A percentile compares a stretch with the other conserved stretches of the same genome.
These are phyloP conservation scores for Hanseniaspora uvarum DNA, from an alignment of 1,139 yeast species.

Conservation along the genomic window DNA sequence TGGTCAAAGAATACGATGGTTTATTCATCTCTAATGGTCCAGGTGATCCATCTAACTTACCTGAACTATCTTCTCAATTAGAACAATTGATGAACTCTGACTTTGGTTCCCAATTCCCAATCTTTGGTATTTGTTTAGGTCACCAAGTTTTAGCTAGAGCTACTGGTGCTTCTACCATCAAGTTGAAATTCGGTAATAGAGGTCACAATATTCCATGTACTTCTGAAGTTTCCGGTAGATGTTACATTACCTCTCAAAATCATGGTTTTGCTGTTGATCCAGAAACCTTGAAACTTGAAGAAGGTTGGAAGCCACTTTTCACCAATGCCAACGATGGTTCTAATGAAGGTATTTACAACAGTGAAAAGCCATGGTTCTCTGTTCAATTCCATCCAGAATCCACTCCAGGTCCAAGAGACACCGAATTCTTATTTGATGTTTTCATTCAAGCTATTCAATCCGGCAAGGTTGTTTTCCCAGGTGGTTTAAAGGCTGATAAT, in stretches of 20 bases:
- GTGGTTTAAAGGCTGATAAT: slow-evolving; percentile 68
- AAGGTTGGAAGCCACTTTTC: slow-evolving; percentile 87
- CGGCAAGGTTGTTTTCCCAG: slow-evolving; percentile 81
- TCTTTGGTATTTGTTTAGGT: slow-evolving; percentile 97
- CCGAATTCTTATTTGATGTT: slow-evolving; percentile 92
- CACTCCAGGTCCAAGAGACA: slow-evolving; percentile 98
- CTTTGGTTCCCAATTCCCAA: slow-evolving; percentile 36
- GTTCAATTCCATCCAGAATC: slow-evolving; percentile 99
- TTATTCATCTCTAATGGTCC: slow-evolving; percentile 96
- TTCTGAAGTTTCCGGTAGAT: slow-evolving; percentile 81
- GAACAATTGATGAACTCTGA: slow-evolving; percentile 14
- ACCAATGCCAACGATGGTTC: slow-evolving; percentile 96
- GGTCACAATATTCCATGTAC: slow-evolving; percentile 99
- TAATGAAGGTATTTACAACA: slow-evolving; percentile 95
- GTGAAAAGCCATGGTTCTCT: slow-evolving; percentile 83
- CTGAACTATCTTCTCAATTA: slow-evolving; percentile 28
- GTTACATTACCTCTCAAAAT: slow-evolving; percentile 97
- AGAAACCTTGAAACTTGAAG: slow-evolving; percentile 44
- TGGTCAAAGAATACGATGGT: slow-evolving; percentile 61
- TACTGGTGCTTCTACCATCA: slow-evolving; percentile 81
- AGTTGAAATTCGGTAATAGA: slow-evolving; percentile 97
- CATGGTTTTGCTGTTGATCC: slow-evolving; percentile 97
- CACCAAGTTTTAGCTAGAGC: slow-evolving; percentile 97
- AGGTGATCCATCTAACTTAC: slow-evolving; percentile 91
- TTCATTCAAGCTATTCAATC: slow-evolving; percentile 71